Conservation (phyloP, 1,139 yeast species). For the Kluyveromyces sp. region DNA sequence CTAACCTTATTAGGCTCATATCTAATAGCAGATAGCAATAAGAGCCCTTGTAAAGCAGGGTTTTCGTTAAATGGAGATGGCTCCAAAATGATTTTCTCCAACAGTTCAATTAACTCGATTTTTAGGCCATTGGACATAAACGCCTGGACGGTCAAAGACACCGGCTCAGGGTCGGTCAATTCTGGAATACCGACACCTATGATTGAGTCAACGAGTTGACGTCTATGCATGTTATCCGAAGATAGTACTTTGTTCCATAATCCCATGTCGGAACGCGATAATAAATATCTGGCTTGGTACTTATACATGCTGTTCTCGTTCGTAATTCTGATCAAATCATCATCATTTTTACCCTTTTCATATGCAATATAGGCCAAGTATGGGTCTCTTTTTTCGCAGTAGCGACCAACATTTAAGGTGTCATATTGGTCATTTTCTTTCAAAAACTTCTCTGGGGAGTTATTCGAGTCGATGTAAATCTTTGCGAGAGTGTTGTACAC, state of each 20-base stretch:
- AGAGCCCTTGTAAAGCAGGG: conserved; percentile 86
- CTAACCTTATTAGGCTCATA: conserved; percentile 85
- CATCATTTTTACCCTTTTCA: conserved; percentile 89
- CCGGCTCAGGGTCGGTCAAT: conserved; percentile 90
- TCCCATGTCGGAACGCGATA: conserved; percentile 72
- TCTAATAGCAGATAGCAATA: conserved; percentile 89
- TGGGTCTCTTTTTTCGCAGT: conserved; percentile 99
- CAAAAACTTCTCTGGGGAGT: conserved; percentile 93
- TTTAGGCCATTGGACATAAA: conserved; percentile 95
- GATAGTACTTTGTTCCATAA: conserved; percentile 78
- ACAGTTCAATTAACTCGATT: conserved; percentile 82
- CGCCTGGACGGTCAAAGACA: conserved; percentile 91
- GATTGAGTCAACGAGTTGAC: conserved; percentile 87
- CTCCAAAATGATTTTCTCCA: conserved; percentile 92
- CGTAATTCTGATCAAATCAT: conserved; percentile 81
- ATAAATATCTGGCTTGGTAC: conserved; percentile 93
- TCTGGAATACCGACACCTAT: conserved; percentile 97
- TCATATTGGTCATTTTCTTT: conserved; percentile 86
- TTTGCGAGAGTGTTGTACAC: conserved; percentile 93
- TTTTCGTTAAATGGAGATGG: conserved; percentile 96
- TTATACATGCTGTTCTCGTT: conserved; percentile 97
- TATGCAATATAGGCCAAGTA: conserved; percentile 95
- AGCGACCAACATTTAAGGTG: conserved; percentile 90
- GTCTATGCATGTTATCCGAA: conserved; percentile 76
- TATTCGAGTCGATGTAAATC: conserved; percentile 94